Conservation (phyloP, 2,329 filamentous ascomycete genomes). For the Aspergillus pseudoglaucus region DNA sequence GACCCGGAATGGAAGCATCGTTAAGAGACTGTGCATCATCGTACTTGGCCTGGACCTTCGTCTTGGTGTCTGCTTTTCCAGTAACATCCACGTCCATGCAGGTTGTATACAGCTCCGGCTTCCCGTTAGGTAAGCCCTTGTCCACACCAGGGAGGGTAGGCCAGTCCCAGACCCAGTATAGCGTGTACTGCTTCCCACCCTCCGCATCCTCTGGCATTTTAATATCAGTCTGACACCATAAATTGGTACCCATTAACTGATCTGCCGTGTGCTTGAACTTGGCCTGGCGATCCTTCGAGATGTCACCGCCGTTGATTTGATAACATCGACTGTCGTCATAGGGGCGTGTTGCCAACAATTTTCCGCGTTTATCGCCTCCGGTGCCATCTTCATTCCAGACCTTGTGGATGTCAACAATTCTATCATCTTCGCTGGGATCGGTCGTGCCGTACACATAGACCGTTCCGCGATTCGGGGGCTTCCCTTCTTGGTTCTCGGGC, state of each 20-base stretch:
- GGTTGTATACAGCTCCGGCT: slow-evolving; percentile 43
- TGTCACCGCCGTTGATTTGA: slow-evolving; percentile 59
- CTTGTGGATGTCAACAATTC: slow-evolving; percentile 59
- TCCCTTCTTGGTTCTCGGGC: slow-evolving; percentile 50
- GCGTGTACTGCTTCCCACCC: slow-evolving; percentile 62
- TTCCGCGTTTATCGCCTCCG: slow-evolving; percentile 72
- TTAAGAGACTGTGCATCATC: slow-evolving; percentile 29
- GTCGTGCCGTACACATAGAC: slow-evolving; percentile 68
- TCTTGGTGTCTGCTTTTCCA: slow-evolving; percentile 13
- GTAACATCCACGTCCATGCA: slow-evolving; percentile 44
- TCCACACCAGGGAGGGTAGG: slow-evolving; percentile 47
- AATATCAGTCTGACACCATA: slow-evolving; percentile 78
- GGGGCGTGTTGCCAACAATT: slow-evolving; percentile 67
- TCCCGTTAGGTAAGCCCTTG: slow-evolving; percentile 33
- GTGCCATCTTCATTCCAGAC: slow-evolving; percentile 73
- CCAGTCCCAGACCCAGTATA: slow-evolving; percentile 99
- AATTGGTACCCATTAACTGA: slow-evolving; percentile 49
- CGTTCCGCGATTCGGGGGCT: slow-evolving; percentile 62
- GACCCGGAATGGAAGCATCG: slow-evolving; percentile 32
- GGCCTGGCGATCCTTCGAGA: slow-evolving; percentile 54
- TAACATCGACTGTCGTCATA: slow-evolving; percentile 91
- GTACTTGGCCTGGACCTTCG: slow-evolving; percentile 16
- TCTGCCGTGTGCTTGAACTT: slow-evolving; percentile 49
- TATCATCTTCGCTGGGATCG: slow-evolving; percentile 54
- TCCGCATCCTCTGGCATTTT: slow-evolving; percentile 62